Evolutionary conservation across 1,284 basidiomycete species (phyloP).

Genomic region (Puccinia coronata): DNA sequence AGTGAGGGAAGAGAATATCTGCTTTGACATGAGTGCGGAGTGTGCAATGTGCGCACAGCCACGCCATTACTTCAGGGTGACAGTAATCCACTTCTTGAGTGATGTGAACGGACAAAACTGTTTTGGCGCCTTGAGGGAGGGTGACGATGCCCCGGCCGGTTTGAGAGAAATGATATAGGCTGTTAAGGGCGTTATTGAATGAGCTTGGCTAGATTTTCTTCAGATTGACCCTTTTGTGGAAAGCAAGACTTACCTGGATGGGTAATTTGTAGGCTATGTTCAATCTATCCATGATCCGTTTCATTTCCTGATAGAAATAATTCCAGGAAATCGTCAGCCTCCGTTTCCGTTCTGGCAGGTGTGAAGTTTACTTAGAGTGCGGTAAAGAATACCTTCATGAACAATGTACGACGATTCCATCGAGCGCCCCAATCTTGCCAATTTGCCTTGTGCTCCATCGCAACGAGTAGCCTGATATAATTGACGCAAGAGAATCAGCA

Average conservation of each 20-base stretch:
- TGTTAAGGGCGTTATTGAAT: not conserved
- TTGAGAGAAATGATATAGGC: slow-evolving; percentile 1
- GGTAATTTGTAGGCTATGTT: slow-evolving; percentile 71
- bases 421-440: slow-evolving; percentile 85
- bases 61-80: not conserved
- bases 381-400: slow-evolving; percentile 53
- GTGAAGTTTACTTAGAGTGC: not conserved
- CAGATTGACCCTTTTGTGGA: not conserved
- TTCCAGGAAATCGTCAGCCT: slow-evolving; percentile 59
- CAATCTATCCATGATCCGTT: slow-evolving; percentile 71
- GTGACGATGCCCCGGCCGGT: not conserved
- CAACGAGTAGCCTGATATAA: slow-evolving; percentile 65
- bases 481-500: slow-evolving; percentile 32
- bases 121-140: not conserved
- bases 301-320: slow-evolving; percentile 67
- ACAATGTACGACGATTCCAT: slow-evolving; percentile 59
- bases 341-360: not conserved
- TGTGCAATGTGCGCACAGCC: not conserved
- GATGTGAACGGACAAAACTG: not conserved
- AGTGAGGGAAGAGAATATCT: not conserved
- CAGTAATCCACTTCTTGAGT: not conserved
- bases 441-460: slow-evolving; percentile 77
- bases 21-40: not conserved
- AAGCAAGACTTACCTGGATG: slow-evolving; percentile 61
- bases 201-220: not conserved